These are phyloP conservation scores for Puya raimondii DNA, from an alignment of 176 grass and related monocot genomes.

Conservation along the genomic window DNA sequence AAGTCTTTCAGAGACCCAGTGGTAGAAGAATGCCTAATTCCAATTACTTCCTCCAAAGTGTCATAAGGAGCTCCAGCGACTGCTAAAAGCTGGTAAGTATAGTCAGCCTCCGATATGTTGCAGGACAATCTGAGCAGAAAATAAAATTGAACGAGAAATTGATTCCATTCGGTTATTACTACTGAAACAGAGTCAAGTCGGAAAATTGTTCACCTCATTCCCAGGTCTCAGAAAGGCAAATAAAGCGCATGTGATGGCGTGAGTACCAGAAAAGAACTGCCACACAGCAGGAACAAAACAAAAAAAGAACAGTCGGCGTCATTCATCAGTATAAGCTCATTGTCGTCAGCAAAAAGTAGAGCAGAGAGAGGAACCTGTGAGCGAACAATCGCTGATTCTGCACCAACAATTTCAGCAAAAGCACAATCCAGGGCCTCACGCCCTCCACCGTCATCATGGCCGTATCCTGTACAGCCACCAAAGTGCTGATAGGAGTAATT, in stretches of 20 bases:
- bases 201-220: conserved; percentile 43
- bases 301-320: background rate
- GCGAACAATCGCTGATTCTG: conserved; percentile 90
- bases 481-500: conserved; percentile 49
- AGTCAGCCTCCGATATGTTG: background rate
- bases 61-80: conserved; percentile 73
- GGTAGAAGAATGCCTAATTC: conserved; percentile 57
- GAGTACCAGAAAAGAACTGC: conserved; percentile 91
- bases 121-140: background rate
- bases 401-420: conserved; percentile 63
- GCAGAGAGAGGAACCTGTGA: conserved; percentile 39
- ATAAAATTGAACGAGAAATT: conserved; percentile 1
- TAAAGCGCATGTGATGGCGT: conserved; percentile 79
- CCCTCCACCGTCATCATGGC: conserved; percentile 82
- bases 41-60: conserved; percentile 87
- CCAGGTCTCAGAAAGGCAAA: conserved; percentile 82
- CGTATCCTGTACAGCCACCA: conserved; percentile 79
- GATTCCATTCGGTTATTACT: background rate
- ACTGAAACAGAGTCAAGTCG: background rate
- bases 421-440: conserved; percentile 65
- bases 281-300: background rate
- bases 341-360: background rate
- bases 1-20: conserved; percentile 85
- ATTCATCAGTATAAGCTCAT: conserved; percentile 2
- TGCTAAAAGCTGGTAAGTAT: conserved; percentile 51